Percentiles rank a stretch among this genome's conserved stretches.
Conservation (phyloP, 768 basidiomycete genomes). For the Leccinum boreale region DNA sequence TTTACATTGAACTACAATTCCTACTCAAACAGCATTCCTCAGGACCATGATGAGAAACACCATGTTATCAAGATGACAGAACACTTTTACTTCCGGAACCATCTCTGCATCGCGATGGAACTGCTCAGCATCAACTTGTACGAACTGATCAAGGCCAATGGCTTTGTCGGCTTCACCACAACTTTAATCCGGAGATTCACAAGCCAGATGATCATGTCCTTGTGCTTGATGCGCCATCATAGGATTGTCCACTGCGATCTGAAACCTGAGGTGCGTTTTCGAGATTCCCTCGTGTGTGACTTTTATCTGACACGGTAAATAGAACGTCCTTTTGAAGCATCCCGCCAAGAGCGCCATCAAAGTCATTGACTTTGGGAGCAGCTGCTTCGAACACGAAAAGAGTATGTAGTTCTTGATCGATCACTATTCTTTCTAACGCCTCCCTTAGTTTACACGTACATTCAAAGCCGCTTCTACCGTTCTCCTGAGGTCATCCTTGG, state of each 20-base stretch:
- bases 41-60: slow-evolving; percentile 97
- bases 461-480: slow-evolving; percentile 99
- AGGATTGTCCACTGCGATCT: slow-evolving; percentile 98
- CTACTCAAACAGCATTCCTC: slow-evolving; percentile 26
- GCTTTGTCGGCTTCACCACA: slow-evolving; percentile 97
- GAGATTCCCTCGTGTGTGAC: neutral
- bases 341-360: slow-evolving; percentile 96
- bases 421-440: slow-evolving; percentile 5
- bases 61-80: slow-evolving; percentile 98
- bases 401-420: slow-evolving; percentile 51
- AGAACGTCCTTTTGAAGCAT: slow-evolving; percentile 95
- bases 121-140: slow-evolving; percentile 97
- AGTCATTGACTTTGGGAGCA: slow-evolving; percentile 98
- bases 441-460: slow-evolving; percentile 91
- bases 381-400: slow-evolving; percentile 98
- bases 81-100: slow-evolving; percentile 96
- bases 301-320: slow-evolving; percentile 7
- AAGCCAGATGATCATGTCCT: slow-evolving; percentile 88
- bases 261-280: slow-evolving; percentile 83
- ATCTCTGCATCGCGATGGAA: slow-evolving; percentile 98
- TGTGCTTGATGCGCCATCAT: slow-evolving; percentile 93
- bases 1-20: neutral
- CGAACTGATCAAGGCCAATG: slow-evolving; percentile 98
- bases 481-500: slow-evolving; percentile 99
- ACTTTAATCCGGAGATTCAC: slow-evolving; percentile 94